A percentile compares a stretch with the other conserved stretches of the same genome.
These are phyloP conservation scores for Calonectria pteridis DNA, from an alignment of 2,329 filamentous ascomycete genomes.

Conservation along the genomic window DNA sequence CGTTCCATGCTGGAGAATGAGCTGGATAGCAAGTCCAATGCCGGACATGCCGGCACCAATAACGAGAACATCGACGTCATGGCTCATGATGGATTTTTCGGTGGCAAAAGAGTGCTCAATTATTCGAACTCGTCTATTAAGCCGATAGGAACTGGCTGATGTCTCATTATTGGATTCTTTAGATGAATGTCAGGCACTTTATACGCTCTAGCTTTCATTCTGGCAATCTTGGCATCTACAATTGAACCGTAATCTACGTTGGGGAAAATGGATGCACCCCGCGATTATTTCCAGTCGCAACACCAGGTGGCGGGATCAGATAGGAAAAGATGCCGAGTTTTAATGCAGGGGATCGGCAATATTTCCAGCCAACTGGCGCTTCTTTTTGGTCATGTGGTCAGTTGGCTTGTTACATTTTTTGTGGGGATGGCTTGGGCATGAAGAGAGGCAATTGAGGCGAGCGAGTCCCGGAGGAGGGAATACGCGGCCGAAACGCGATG, in stretches of 20 bases:
- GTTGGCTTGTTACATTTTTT: background rate
- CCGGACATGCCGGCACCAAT: conserved; percentile 47
- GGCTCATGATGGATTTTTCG: conserved; percentile 16
- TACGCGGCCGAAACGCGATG: background rate
- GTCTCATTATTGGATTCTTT: background rate
- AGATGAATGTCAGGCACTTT: background rate
- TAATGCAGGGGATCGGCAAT: background rate
- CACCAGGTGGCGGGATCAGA: background rate
- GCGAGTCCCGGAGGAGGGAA: background rate
- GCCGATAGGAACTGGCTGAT: background rate
- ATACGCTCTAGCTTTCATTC: background rate
- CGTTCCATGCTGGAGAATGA: conserved; percentile 32
- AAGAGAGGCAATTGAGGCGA: background rate
- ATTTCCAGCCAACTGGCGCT: background rate
- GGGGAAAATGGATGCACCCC: background rate
- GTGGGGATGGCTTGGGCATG: background rate
- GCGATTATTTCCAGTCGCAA: background rate
- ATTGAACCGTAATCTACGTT: background rate
- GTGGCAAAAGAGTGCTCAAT: no score
- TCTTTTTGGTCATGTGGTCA: background rate
- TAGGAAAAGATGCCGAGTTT: conserved; percentile 5
- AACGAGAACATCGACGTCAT: conserved; percentile 41
- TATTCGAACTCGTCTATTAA: background rate
- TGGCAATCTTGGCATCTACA: background rate
- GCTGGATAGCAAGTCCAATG: conserved; percentile 40